Conservation (phyloP, 2,329 filamentous ascomycete species). For the Talaromyces sp. region DNA sequence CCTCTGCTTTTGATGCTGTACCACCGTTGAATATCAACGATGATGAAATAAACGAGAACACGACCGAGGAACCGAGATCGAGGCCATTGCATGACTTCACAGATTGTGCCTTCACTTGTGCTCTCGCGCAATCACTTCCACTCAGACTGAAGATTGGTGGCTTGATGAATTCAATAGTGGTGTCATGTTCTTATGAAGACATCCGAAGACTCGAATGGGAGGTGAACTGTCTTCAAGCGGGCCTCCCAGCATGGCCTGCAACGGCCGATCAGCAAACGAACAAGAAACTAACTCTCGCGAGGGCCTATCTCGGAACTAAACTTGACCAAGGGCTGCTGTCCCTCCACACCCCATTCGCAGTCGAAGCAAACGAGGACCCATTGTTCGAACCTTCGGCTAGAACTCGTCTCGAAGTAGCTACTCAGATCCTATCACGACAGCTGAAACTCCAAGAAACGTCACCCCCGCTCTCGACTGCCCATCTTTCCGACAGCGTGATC, state of each 20-base stretch:
- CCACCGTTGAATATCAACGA: constrained; percentile 49
- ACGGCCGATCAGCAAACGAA: constrained; percentile 17
- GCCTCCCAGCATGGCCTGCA: constrained; percentile 27
- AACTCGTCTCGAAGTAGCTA: constrained; percentile 30
- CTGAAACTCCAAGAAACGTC: constrained; percentile 27
- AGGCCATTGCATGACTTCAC: constrained; percentile 26
- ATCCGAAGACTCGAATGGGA: constrained; percentile 36
- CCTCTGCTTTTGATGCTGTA: constrained; percentile 44
- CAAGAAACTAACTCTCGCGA: constrained; percentile 26
- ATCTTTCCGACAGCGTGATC: constrained; percentile 30
- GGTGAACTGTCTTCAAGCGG: constrained; percentile 27
- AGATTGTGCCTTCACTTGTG: constrained; percentile 27
- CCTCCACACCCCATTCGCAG: constrained; percentile 34
- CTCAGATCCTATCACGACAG: constrained; percentile 33
- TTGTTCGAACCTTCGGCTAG: constrained; percentile 31
- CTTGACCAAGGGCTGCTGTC: constrained; percentile 33
- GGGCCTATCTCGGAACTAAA: constrained; percentile 29
- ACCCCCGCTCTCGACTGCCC: constrained; percentile 26
- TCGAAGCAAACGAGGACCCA: constrained; percentile 26
- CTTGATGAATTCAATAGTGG: constrained; percentile 32
- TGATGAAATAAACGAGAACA: constrained; percentile 39
- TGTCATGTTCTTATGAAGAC: constrained; percentile 36
- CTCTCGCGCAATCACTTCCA: constrained; percentile 15
- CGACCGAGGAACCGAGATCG: constrained; percentile 23
- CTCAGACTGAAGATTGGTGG: constrained; percentile 27